Evolutionary conservation across 116 monocot species (phyloP).

Genomic region (Posidonia oceanica): DNA sequence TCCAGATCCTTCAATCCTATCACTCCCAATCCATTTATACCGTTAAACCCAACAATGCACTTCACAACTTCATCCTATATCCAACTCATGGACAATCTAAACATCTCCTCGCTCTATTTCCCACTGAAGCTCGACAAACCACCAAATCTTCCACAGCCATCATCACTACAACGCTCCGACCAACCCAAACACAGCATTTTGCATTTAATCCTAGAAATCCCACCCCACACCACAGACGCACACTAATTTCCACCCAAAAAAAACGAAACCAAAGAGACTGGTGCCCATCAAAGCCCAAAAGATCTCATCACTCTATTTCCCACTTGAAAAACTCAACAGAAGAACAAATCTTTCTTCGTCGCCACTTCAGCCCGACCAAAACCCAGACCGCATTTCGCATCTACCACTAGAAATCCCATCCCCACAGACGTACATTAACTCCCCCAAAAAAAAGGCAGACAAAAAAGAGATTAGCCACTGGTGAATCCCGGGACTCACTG

Average conservation of each 20-base stretch:
- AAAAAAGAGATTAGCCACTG: neutral
- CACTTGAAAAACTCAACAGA: too few species aligned
- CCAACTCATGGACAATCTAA: neutral
- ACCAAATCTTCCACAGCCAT: too few species aligned
- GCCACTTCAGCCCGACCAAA: neutral
- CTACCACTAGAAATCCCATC: neutral
- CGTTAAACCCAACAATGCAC: too few species aligned
- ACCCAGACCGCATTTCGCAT: neutral
- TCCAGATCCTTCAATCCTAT: too few species aligned
- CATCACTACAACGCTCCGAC: neutral
- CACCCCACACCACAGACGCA: neutral
- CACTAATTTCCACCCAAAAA: neutral
- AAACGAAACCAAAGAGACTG: neutral
- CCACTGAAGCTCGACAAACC: too few species aligned
- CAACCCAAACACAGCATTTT: neutral
- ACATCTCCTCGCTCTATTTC: neutral
- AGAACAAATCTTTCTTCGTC: too few species aligned
- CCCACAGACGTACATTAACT: neutral
- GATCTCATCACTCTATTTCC: too few species aligned
- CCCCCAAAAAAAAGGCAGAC: too few species aligned
- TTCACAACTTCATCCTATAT: too few species aligned
- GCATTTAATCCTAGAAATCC: neutral
- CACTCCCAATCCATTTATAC: neutral
- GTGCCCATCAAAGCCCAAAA: too few species aligned
- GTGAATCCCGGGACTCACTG: conserved; percentile 28